phyloP scores from a whole-genome alignment of 1,284 basidiomycete genomes.

The Exobasidium rhododendri region DNA sequence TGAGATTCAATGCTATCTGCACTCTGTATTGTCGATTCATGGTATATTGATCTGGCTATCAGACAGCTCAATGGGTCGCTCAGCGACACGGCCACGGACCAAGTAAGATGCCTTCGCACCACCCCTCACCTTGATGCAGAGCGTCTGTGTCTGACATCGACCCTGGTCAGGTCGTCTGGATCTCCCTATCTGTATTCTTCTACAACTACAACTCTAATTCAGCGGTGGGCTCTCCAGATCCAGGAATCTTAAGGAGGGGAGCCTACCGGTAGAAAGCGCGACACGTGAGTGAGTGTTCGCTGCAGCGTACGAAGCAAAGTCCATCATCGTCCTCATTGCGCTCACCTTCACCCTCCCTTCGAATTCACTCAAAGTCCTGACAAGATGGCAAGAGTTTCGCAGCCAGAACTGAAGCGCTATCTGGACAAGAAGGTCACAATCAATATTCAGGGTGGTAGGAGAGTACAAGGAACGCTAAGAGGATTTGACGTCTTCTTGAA shows the following conservation, averaged over 20 bases:
- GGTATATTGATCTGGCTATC: slow-evolving; percentile 22
- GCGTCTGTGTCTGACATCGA: no score
- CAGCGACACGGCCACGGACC: background rate
- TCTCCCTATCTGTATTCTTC: no score
- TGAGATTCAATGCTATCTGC: slow-evolving; percentile 51
- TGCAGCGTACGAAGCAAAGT: no score
- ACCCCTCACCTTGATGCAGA: background rate
- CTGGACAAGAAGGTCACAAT: slow-evolving; percentile 98
- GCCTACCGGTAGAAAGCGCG: no score
- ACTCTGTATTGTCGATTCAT: slow-evolving; percentile 39
- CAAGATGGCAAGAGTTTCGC: slow-evolving; percentile 49
- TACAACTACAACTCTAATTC: no score
- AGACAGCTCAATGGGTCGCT: no score
- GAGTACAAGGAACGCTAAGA: slow-evolving; percentile 89
- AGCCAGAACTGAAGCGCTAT: slow-evolving; percentile 62
- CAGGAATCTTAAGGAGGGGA: no score
- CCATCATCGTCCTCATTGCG: background rate
- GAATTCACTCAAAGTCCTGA: background rate
- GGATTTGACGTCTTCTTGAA: slow-evolving; percentile 99
- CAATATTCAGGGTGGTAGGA: slow-evolving; percentile 91
- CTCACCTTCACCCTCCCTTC: background rate
- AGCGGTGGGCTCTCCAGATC: no score
- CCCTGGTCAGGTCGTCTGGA: no score
- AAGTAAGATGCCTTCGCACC: background rate
- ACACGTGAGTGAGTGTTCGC: no score